Conservation (phyloP, 495 filamentous ascomycete species). For the Penicillium pancosmium region DNA sequence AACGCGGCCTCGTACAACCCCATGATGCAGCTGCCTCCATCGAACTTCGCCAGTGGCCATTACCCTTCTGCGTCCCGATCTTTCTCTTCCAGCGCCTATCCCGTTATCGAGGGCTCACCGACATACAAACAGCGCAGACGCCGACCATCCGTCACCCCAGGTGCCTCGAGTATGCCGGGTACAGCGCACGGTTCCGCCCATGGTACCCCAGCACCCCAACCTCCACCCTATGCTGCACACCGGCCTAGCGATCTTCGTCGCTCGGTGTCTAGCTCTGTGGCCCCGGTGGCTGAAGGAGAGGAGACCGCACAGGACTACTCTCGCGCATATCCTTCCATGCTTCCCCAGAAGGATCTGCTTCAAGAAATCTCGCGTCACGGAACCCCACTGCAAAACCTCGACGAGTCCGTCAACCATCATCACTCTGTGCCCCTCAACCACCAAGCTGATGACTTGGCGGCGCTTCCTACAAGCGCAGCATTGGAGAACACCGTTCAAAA, state of each 20-base stretch:
- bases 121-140: constrained; percentile 97
- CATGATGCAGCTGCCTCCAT: constrained; percentile 89
- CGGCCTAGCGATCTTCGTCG: constrained; percentile 85
- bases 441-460: constrained; percentile 66
- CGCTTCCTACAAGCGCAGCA: constrained; percentile 65
- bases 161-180: constrained; percentile 64
- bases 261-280: constrained; percentile 87
- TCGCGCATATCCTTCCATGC: constrained; percentile 65
- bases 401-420: constrained; percentile 71
- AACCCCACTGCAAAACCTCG: constrained; percentile 80
- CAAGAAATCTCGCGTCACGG: constrained; percentile 84
- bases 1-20: constrained; percentile 61
- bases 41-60: constrained; percentile 75
- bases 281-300: constrained; percentile 77
- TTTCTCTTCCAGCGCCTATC: constrained; percentile 85
- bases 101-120: constrained; percentile 94
- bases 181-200: constrained; percentile 37
- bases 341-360: constrained; percentile 77
- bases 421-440: constrained; percentile 62
- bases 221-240: constrained; percentile 59
- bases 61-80: constrained; percentile 68
- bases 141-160: constrained; percentile 86
- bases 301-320: constrained; percentile 67
- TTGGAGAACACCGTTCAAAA: constrained; percentile 59
- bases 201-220: constrained; percentile 35